phyloP scores from a whole-genome alignment of 129 eudicot species.

The Ambrosia artemisiifolia region DNA sequence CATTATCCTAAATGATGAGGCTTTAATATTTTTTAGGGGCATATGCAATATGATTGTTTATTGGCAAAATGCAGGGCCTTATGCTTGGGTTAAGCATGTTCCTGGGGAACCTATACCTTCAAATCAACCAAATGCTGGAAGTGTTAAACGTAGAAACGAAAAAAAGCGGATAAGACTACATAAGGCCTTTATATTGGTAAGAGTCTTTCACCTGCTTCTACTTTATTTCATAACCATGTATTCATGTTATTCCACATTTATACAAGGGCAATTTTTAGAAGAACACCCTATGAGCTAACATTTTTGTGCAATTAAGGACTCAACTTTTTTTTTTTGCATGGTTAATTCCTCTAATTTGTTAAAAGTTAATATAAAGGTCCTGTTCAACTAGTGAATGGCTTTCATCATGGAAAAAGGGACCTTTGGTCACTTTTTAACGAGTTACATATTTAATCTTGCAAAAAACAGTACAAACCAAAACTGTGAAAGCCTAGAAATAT shows the following conservation, averaged over 20 bases:
- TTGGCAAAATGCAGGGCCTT: conserved; percentile 59
- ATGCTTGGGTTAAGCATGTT: conserved; percentile 81
- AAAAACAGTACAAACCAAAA: background rate
- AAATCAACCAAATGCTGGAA: conserved; percentile 80
- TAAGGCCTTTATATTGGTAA: conserved; percentile 73
- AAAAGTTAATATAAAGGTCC: background rate
- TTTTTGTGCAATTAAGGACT: background rate
- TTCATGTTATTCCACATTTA: background rate
- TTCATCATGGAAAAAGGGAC: background rate
- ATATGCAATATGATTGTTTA: background rate
- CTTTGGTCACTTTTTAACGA: background rate
- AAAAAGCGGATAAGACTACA: conserved; percentile 64
- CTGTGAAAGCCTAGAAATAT: too few relatives aligned
- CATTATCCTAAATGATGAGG: background rate
- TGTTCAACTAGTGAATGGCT: background rate
- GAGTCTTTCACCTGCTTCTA: background rate
- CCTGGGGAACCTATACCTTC: conserved; percentile 59
- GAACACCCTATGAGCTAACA: background rate
- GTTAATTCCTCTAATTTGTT: background rate
- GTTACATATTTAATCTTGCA: background rate
- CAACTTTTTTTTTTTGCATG: background rate
- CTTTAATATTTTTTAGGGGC: background rate
- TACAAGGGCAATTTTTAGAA: background rate
- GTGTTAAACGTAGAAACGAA: conserved; percentile 91
- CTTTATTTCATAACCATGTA: background rate